Conservation (phyloP, 1,284 basidiomycete genomes). For the Termitomyces sp. region DNA sequence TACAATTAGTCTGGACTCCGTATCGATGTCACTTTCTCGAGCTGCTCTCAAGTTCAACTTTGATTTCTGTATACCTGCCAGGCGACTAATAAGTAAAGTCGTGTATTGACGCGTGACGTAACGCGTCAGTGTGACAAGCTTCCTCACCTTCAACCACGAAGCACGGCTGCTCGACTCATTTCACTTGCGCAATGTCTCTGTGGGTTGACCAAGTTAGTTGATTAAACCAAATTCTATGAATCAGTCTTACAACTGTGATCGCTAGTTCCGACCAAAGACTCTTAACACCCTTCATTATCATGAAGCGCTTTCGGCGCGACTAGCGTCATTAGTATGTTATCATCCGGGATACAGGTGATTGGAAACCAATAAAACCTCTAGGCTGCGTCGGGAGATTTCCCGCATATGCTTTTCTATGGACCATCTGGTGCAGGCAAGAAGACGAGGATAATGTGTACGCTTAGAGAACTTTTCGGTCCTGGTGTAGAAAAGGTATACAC, state of each 20-base stretch:
- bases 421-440: constrained; percentile 98
- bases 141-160: neutral
- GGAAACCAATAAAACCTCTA: constrained; percentile 22
- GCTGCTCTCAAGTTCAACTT: no score
- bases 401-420: constrained; percentile 97
- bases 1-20: neutral
- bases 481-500: constrained; percentile 88
- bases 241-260: neutral
- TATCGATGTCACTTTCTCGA: neutral
- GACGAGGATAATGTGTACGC: constrained; percentile 88
- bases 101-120: constrained; percentile 17
- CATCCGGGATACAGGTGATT: neutral
- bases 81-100: no score
- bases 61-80: no score
- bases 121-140: constrained; percentile 16
- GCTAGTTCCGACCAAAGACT: constrained; percentile 80
- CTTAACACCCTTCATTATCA: constrained; percentile 92
- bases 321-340: constrained; percentile 70
- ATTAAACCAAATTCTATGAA: constrained; percentile 6
- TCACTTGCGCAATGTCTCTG: constrained; percentile 60
- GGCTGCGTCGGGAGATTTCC: constrained; percentile 91
- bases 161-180: neutral
- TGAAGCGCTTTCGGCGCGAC: constrained; percentile 69
- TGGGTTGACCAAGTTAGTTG: constrained; percentile 78
- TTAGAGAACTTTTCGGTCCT: constrained; percentile 87